Evolutionary conservation across 176 grass and related monocot genomes (phyloP), one percentile per base, ranked within the genome.

Genomic region (Pontederia crassipes): DNA sequence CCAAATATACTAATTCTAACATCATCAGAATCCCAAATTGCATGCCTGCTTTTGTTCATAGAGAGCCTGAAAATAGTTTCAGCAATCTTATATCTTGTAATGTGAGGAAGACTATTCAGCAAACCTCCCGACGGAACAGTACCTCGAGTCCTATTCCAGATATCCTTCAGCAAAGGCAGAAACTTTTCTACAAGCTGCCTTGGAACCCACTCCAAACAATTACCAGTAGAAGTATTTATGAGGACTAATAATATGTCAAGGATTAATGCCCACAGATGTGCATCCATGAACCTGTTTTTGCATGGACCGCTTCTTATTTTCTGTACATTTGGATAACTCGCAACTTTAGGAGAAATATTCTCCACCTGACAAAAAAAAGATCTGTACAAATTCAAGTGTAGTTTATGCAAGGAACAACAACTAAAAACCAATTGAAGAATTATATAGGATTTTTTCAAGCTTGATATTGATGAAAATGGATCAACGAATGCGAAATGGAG

Each of bases 51-150:
- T 63, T 74, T 58, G 28, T 74, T 66, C 71, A 85, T 77, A 17
- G 91, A 85, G 65, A 96, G 71, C 78, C 75, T 90, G 59, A 96
- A 96, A 80, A 96, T 88, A 68, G 92, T 76, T 65, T 79, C 74
- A 56, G 81, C 64, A 70, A 88, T 63, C 45, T 87, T 67, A 82
- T 53, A 48, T 58, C 62, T 59, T 64, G 17, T 78, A 72, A 63
- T 73, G 24, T 68, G 77, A 63, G 77, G 45, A 55, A 58, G 66
- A 66, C 3, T 67, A 46, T n/a, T 40, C 11, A 10, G 12, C 48
- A 55, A 64, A 12, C 17, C 48, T 17, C 54, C 55, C 12, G 58
- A 73, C 55, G 9, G 45, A 40, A 40, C 32, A 10, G 46, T 49
- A 14, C 13, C n/a, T 64, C 26, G 73, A 72, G 72, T 13, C 46